Conservation (phyloP, 2,329 filamentous ascomycete genomes). For the Alternaria ventricosa region DNA sequence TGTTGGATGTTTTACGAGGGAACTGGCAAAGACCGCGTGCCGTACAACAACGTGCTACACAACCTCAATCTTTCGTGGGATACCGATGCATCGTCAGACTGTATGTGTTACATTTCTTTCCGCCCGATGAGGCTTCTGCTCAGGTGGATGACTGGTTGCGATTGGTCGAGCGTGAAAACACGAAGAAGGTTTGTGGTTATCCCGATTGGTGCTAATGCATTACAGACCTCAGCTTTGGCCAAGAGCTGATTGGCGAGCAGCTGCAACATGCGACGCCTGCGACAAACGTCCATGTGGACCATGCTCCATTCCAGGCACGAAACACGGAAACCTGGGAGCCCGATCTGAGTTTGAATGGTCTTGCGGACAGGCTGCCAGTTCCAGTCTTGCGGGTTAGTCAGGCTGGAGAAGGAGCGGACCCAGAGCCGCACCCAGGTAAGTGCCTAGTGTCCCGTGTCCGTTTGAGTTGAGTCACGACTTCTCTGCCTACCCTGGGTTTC, state of each 20-base stretch:
- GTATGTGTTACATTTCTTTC: constrained; percentile 37
- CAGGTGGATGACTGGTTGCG: not conserved
- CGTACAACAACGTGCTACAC: constrained; percentile 34
- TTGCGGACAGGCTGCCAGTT: constrained; percentile 27
- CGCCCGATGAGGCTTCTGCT: constrained; percentile 1
- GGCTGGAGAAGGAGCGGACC: constrained; percentile 15
- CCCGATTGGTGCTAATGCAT: constrained; percentile 12
- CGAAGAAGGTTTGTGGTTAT: not conserved
- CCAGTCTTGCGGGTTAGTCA: constrained; percentile 25
- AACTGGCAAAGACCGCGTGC: constrained; percentile 24
- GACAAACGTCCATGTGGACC: constrained; percentile 26
- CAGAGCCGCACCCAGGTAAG: constrained; percentile 31
- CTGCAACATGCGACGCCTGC: constrained; percentile 35
- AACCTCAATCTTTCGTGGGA: constrained; percentile 36
- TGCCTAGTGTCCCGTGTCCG: constrained; percentile 14
- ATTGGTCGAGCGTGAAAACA: not conserved
- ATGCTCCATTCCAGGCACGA: constrained; percentile 38
- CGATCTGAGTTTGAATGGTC: constrained; percentile 21
- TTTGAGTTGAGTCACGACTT: constrained; percentile 38
- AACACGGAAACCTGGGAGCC: constrained; percentile 37
- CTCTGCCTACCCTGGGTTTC: constrained; percentile 29
- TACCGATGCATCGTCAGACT: constrained; percentile 40
- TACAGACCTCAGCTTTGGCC: constrained; percentile 42
- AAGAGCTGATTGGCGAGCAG: constrained; percentile 36
- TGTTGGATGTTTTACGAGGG: constrained; percentile 51